Evolutionary conservation across 306 rosid genomes (phyloP).

Genomic region (Fagus sylvatica): DNA sequence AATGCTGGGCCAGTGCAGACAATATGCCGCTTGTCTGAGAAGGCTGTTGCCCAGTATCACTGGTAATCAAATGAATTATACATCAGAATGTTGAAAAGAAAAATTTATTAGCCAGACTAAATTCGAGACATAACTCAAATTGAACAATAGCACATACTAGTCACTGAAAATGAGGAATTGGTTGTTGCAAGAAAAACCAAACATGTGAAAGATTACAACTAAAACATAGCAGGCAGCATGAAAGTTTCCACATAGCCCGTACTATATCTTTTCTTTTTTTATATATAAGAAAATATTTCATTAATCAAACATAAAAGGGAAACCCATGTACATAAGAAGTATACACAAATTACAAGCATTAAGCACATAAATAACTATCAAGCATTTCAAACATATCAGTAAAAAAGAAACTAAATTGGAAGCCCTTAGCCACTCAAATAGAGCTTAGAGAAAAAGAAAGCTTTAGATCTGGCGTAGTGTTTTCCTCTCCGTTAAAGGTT

Average conservation of each 20-base stretch:
- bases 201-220: not conserved
- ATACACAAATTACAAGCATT: too few relatives aligned
- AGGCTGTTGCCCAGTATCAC: constrained; percentile 39
- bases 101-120: not conserved
- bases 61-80: constrained; percentile 36
- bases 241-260: not conserved
- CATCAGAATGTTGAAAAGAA: constrained; percentile 10
- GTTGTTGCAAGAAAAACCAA: not conserved
- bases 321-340: too few relatives aligned
- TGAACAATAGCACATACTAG: not conserved
- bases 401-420: too few relatives aligned
- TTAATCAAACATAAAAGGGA: too few relatives aligned
- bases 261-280: too few relatives aligned
- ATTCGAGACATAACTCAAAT: not conserved
- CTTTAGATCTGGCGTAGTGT: too few relatives aligned
- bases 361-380: too few relatives aligned
- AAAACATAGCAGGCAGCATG: not conserved
- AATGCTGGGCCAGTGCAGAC: constrained; percentile 67
- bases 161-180: not conserved
- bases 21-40: constrained; percentile 60
- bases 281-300: too few relatives aligned
- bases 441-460: too few relatives aligned
- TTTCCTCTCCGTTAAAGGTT: too few relatives aligned
- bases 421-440: too few relatives aligned
- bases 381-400: too few relatives aligned